These are phyloP conservation scores for Talaromyces sp. DNA, from an alignment of 2,329 filamentous ascomycete genomes.

Conservation along the genomic window DNA sequence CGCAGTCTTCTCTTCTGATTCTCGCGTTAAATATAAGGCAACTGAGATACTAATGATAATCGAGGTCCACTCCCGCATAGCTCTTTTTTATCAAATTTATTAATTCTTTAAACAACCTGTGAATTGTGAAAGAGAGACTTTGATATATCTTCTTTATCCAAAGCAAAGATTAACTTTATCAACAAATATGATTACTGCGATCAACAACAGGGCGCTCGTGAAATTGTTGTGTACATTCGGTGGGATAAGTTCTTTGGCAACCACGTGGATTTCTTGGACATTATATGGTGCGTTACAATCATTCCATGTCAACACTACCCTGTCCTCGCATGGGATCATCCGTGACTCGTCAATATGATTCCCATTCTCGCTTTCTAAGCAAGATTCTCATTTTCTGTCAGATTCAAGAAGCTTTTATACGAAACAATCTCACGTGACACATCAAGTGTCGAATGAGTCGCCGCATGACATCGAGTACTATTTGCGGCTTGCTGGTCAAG, in stretches of 20 bases:
- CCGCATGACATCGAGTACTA: background rate
- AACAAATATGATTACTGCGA: background rate
- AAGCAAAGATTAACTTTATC: background rate
- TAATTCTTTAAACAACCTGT: no score
- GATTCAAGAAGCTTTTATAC: background rate
- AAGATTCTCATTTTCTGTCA: background rate
- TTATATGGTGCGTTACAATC: background rate
- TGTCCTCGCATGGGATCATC: background rate
- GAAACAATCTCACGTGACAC: background rate
- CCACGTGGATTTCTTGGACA: background rate
- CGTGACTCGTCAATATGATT: background rate
- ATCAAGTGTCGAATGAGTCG: background rate
- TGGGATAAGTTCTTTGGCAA: background rate
- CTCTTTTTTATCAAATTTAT: background rate
- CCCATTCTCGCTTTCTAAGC: background rate
- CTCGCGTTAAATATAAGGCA: background rate
- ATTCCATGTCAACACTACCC: background rate
- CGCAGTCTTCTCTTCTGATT: background rate
- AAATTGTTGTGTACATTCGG: background rate
- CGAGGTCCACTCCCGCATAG: background rate
- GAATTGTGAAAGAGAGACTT: background rate
- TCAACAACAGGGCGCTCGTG: constrained; percentile 2
- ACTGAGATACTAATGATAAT: background rate
- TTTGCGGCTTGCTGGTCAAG: background rate
- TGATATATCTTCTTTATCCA: background rate